A percentile compares a stretch with the other conserved stretches of the same genome.
Evolutionary conservation across 2,329 filamentous ascomycete species (phyloP).

Genomic region (Torrubiellomyces zombiae): DNA sequence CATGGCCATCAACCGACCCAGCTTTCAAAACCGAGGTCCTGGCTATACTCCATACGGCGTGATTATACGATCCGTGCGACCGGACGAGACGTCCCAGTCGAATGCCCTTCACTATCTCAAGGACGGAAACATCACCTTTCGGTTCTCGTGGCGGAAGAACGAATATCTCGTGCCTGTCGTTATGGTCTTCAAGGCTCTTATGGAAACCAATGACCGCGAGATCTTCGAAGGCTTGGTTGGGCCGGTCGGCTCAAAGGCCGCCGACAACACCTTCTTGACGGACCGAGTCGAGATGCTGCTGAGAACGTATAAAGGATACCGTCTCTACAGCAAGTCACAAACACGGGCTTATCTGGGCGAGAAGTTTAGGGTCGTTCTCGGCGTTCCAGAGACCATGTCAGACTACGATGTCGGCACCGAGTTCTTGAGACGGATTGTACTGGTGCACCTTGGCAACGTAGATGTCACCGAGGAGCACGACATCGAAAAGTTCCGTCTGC

Average conservation of each 20-base stretch:
- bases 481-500: conserved; percentile 80
- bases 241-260: conserved; percentile 54
- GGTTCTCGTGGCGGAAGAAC: conserved; percentile 95
- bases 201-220: conserved; percentile 91
- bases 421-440: conserved; percentile 75
- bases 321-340: conserved; percentile 63
- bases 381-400: conserved; percentile 66
- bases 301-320: conserved; percentile 84
- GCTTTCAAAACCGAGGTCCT: conserved; percentile 73
- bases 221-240: conserved; percentile 92
- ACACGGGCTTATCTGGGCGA: conserved; percentile 76
- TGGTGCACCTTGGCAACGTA: conserved; percentile 79
- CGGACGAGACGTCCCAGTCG: conserved; percentile 96
- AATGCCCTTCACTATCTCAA: conserved; percentile 92
- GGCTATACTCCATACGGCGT: conserved; percentile 84
- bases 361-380: conserved; percentile 80
- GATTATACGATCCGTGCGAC: conserved; percentile 77
- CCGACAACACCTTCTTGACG: conserved; percentile 81
- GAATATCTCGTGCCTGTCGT: conserved; percentile 91
- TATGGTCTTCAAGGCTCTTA: conserved; percentile 90
- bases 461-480: conserved; percentile 74
- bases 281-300: conserved; percentile 86
- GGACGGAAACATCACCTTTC: conserved; percentile 91
- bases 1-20: conserved; percentile 81
- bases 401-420: conserved; percentile 84